Evolutionary conservation across 1,284 basidiomycete species (phyloP).

Genomic region (Sphagnurus paluster): DNA sequence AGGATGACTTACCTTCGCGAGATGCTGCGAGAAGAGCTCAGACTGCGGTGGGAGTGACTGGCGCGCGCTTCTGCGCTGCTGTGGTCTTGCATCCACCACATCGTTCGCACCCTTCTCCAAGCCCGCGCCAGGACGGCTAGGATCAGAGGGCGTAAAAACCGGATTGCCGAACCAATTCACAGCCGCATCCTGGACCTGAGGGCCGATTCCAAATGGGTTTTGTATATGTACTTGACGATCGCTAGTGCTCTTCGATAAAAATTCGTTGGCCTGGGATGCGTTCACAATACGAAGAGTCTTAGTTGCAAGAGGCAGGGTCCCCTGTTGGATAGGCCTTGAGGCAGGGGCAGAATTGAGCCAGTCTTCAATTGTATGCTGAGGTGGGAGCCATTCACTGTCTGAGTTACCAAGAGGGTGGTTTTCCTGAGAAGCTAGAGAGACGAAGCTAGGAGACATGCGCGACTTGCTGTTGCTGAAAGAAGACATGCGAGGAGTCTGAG

Average conservation of each 20-base stretch:
- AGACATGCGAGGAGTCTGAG: slow-evolving; percentile 1
- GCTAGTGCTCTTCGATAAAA: background rate
- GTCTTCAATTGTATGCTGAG: slow-evolving; percentile 2
- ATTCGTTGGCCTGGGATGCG: slow-evolving; percentile 3
- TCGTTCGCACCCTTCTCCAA: slow-evolving; percentile 6
- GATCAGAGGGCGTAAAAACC: background rate
- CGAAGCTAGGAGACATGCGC: slow-evolving; percentile 7
- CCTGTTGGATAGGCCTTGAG: background rate
- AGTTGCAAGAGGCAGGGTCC: slow-evolving; percentile 4
- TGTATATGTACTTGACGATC: slow-evolving; percentile 1
- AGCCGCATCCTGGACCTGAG: slow-evolving; percentile 1
- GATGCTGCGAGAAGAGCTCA: slow-evolving; percentile 11
- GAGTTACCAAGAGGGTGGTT: slow-evolving; percentile 2
- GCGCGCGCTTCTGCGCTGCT: slow-evolving; percentile 9
- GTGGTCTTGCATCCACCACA: background rate
- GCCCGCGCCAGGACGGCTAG: background rate
- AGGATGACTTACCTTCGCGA: slow-evolving; percentile 6
- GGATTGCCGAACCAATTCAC: slow-evolving; percentile 10
- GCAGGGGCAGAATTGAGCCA: slow-evolving; percentile 11
- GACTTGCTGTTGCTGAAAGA: slow-evolving; percentile 3
- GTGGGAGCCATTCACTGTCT: background rate
- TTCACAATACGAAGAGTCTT: background rate
- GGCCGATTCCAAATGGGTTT: slow-evolving; percentile 6
- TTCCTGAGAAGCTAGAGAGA: slow-evolving; percentile 9
- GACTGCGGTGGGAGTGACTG: slow-evolving; percentile 13